A percentile compares a stretch with the other conserved stretches of the same genome.
Conservation (phyloP, 306 rosid species). For the Cyclanthera cordifolia region DNA sequence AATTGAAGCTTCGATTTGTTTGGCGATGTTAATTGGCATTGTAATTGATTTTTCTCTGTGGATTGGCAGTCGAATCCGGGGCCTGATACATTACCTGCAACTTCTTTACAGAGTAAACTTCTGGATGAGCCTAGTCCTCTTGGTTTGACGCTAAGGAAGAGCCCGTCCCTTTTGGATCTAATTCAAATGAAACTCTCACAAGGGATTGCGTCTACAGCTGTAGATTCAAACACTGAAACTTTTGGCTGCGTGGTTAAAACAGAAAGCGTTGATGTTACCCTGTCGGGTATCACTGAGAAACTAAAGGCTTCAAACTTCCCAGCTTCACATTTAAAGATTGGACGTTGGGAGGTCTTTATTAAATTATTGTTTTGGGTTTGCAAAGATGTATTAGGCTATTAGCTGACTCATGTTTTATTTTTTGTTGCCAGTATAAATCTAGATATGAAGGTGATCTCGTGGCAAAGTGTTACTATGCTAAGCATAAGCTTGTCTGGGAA, state of each 20-base stretch:
- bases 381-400: background rate
- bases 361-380: background rate
- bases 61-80: slow-evolving; percentile 28
- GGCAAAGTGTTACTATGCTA: slow-evolving; percentile 79
- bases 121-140: slow-evolving; percentile 86
- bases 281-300: slow-evolving; percentile 39
- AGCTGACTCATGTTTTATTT: background rate
- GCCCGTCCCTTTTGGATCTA: slow-evolving; percentile 70
- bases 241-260: slow-evolving; percentile 23
- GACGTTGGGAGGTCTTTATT: slow-evolving; percentile 70
- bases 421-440: slow-evolving; percentile 50
- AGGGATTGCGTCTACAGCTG: slow-evolving; percentile 21
- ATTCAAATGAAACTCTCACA: slow-evolving; percentile 78
- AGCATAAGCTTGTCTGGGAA: slow-evolving; percentile 96
- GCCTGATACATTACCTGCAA: slow-evolving; percentile 16
- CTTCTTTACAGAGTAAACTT: slow-evolving; percentile 40
- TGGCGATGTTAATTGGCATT: background rate
- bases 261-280: slow-evolving; percentile 28
- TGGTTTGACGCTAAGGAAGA: slow-evolving; percentile 72
- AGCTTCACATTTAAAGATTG: slow-evolving; percentile 60
- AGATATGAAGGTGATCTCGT: slow-evolving; percentile 84
- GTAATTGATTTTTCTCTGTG: background rate
- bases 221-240: slow-evolving; percentile 28
- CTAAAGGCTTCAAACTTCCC: slow-evolving; percentile 84
- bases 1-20: background rate